Evolutionary conservation across 2,329 filamentous ascomycete species (phyloP).

Genomic region (Rhinocladiella mackenziei): DNA sequence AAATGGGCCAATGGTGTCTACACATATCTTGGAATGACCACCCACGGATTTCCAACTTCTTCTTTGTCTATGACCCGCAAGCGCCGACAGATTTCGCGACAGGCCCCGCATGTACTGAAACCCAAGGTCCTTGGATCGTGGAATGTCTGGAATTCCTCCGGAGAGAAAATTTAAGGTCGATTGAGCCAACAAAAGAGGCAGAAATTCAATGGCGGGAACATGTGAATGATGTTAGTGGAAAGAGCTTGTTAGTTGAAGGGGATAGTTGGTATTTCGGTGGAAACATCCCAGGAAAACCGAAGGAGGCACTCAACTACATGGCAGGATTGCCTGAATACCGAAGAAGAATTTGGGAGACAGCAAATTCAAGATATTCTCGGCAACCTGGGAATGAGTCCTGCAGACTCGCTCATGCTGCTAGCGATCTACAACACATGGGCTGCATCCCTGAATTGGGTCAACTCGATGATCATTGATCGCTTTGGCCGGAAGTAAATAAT

Average conservation of each 20-base stretch:
- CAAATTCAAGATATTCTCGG: too few species aligned
- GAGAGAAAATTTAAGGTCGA: conserved; percentile 38
- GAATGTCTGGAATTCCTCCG: conserved; percentile 50
- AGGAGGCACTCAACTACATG: conserved; percentile 53
- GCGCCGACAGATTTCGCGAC: conserved; percentile 38
- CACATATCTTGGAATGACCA: conserved; percentile 44
- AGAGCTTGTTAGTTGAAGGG: conserved; percentile 48
- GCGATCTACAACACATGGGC: conserved; percentile 36
- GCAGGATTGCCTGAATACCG: too few species aligned
- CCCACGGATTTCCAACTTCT: conserved; percentile 48
- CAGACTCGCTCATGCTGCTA: conserved; percentile 42
- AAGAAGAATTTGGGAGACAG: too few species aligned
- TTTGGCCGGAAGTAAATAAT: conserved; percentile 5
- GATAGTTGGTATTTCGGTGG: conserved; percentile 56
- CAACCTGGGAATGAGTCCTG: conserved; percentile 39
- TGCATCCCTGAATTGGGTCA: conserved; percentile 5
- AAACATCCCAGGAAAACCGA: conserved; percentile 51
- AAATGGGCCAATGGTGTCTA: conserved; percentile 39
- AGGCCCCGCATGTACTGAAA: conserved; percentile 52
- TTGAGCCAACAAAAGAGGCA: conserved; percentile 48
- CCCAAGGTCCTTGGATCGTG: conserved; percentile 55
- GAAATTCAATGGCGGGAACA: conserved; percentile 48
- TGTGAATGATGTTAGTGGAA: conserved; percentile 41
- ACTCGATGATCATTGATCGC: conserved; percentile 4
- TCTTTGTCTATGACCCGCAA: conserved; percentile 55